Evolutionary conservation across 2,329 filamentous ascomycete genomes (phyloP), one percentile per base, ranked within the genome.

Genomic region (Phaeomoniella chlamydospora): DNA sequence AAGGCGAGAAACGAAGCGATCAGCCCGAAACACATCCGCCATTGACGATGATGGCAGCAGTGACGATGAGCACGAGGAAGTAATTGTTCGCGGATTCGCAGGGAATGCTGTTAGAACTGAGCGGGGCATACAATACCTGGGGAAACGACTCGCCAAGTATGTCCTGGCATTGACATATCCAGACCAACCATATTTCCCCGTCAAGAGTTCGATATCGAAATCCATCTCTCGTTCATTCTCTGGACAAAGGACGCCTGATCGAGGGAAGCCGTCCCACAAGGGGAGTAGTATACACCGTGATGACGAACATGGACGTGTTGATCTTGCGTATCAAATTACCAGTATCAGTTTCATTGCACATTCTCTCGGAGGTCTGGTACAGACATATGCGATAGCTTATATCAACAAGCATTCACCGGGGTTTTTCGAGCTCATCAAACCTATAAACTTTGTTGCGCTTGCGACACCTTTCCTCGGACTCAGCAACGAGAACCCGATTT

Each of bases 401-500:
- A 93, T 96, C 32, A 82, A 94, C 49, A 94, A 94, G 53, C 86
- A 96, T 54, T 93, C 85, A 0, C 88, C 88, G 1, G 64, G 78
- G 6, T 96, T 96, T 54, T 96, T 96, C 49, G 71, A 87, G 34
- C 63, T 76, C 4, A 93, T 94, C 48, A 72, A 76, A 43, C 88
- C 88, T 0, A 66, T 94, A 53, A 94, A 94, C 53, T 96, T 96
- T 51, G 80, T 96, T 44, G 70, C 81, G 17, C 63, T 96, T 45
- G 87, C 88, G 12, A 80, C 87, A 1, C 88, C 88, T 0, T 85
- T 94, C 45, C 62, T 96, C 1, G 88, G 88, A 0, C 64, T 96
- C 26, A 96, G 88, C 56, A 94, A 98, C 53, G 90, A 98, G 53
- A 98, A 98, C 48, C 90, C 90, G 0, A 68, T 96, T 38, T 98